Percentiles rank a stretch among this genome's conserved stretches.
Conservation (phyloP, 805 yeast genomes). For the Komagataella kurtzmanii region DNA sequence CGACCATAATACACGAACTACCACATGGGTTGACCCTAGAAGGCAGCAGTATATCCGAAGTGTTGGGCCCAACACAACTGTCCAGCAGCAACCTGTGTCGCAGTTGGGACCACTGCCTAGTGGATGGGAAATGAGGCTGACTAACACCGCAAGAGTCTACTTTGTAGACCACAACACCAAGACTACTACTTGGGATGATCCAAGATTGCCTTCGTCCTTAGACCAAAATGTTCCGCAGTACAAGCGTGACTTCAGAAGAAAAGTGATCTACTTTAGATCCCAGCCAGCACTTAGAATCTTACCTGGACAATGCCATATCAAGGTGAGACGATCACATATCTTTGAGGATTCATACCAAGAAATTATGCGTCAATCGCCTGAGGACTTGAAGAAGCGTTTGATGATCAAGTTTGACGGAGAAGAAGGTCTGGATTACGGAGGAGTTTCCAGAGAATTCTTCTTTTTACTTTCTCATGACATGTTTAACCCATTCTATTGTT, state of each 20-base stretch:
- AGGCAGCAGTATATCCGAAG: conserved; percentile 97
- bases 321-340: conserved; percentile 91
- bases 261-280: conserved; percentile 92
- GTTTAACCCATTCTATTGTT: conserved; percentile 96
- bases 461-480: conserved; percentile 93
- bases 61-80: conserved; percentile 81
- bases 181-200: conserved; percentile 99
- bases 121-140: conserved; percentile 99
- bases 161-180: conserved; percentile 98
- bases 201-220: conserved; percentile 90
- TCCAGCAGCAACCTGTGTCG: conserved; percentile 95
- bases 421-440: conserved; percentile 99
- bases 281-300: conserved; percentile 95
- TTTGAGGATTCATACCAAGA: conserved; percentile 98
- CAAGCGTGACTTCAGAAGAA: conserved; percentile 97
- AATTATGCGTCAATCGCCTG: conserved; percentile 97
- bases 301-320: conserved; percentile 98
- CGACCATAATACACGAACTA: conserved; percentile 98
- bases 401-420: conserved; percentile 99
- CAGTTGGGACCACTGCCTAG: conserved; percentile 96
- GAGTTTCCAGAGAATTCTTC: conserved; percentile 97
- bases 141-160: conserved; percentile 96
- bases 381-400: conserved; percentile 90
- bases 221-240: conserved; percentile 99
- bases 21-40: conserved; percentile 99